A percentile compares a stretch with the other conserved stretches of the same genome.
These are phyloP conservation scores for Boechera stricta DNA, from an alignment of 345 rosid species.

Conservation along the genomic window DNA sequence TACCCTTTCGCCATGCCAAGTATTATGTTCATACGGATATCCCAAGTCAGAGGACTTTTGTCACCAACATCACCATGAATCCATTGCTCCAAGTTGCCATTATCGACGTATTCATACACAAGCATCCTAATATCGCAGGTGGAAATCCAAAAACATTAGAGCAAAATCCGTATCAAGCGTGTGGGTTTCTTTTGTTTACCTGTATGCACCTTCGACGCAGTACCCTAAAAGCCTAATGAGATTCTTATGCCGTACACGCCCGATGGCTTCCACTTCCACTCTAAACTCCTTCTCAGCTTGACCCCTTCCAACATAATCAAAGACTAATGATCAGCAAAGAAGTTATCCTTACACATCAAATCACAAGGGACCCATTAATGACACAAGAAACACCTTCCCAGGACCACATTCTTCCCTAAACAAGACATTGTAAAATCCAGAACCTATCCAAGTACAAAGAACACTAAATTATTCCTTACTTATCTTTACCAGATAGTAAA, in stretches of 20 bases:
- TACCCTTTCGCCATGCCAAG: constrained; percentile 97
- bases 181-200: constrained; percentile 46
- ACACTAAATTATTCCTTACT: background rate
- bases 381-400: constrained; percentile 28
- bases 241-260: constrained; percentile 95
- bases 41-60: constrained; percentile 87
- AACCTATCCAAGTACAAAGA: constrained; percentile 4
- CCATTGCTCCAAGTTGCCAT: constrained; percentile 97
- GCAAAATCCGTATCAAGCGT: background rate
- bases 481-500: background rate
- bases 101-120: constrained; percentile 88
- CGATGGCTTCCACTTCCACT: constrained; percentile 94
- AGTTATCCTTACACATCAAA: background rate
- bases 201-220: constrained; percentile 95
- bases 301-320: constrained; percentile 59
- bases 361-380: constrained; percentile 7
- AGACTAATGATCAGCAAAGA: background rate
- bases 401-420: constrained; percentile 28
- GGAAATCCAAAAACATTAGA: constrained; percentile 20
- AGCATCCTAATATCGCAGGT: constrained; percentile 68
- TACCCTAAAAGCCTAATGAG: constrained; percentile 89
- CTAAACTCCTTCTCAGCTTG: constrained; percentile 98
- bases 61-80: constrained; percentile 94
- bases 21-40: constrained; percentile 83
- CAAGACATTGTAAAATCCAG: background rate